Evolutionary conservation across 2,329 filamentous ascomycete genomes (phyloP), one percentile per base, ranked within the genome.

Genomic region (Anthostomella pinea): DNA sequence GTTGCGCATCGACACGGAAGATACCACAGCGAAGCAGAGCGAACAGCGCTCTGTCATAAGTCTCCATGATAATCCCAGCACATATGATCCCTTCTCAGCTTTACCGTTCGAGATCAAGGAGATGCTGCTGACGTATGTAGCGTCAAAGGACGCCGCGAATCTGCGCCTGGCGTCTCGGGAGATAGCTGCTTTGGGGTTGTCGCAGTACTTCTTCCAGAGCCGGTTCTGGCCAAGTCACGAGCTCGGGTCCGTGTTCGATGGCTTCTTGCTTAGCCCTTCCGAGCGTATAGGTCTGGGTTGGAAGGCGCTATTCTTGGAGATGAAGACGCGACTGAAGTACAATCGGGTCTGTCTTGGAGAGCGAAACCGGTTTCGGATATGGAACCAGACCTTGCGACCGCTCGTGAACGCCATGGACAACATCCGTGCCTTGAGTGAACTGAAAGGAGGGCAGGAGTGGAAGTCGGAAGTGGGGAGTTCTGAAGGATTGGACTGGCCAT

Each of bases 141-240:
- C 23, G 30, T 43, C 51, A 10, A 16, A 35, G 7, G 46, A 46
- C 17, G 35, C 39, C 3, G 38, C 43, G 6, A 30, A 30, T 10
- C 39, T 53, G 15, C 51, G 51, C 11, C 39, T 49, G 19, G 43
- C 53, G 5, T 56, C 53, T 5, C 44, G 50, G n/a, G 40, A 27
- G 8, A 43, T 54, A 13, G 50, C 52, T 5, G 19, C 36, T 10
- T 37, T 35, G 1, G 41, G 43, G 3, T 45, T 54, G 18, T 48
- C 43, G 22, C 48, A 52, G 23, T 28, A 34, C 14, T 56, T 52
- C 43, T 56, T 53, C 29, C 43, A 38, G 19, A 52, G 48, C 23
- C 44, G 51, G 13, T 56, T 56, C 34, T 56, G 44, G 46, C 43
- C 48, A 10, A 44, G 38, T 5, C 45, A 36, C 9, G 48, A 54